phyloP scores from a whole-genome alignment of 352 stramenopile species.

The Pythium apleroticum region DNA sequence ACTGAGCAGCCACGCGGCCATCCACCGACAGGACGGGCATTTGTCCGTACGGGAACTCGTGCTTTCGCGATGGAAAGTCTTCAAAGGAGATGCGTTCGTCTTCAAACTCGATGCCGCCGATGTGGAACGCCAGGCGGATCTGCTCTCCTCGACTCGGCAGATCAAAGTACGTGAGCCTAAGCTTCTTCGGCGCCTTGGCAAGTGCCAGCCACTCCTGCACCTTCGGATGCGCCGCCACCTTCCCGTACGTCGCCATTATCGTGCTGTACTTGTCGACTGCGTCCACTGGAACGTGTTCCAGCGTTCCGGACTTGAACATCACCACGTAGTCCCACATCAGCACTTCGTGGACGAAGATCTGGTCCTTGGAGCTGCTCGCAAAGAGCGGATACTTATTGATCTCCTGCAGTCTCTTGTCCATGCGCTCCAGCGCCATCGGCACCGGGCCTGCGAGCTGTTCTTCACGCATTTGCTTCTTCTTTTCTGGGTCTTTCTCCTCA shows the following conservation, averaged over 20 bases:
- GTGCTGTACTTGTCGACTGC: constrained; percentile 16
- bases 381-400: neutral
- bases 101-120: constrained; percentile 35
- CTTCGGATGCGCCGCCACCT: neutral
- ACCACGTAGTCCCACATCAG: constrained; percentile 11
- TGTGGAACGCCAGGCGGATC: constrained; percentile 19
- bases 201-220: constrained; percentile 7
- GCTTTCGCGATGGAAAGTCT: constrained; percentile 16
- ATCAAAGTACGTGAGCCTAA: constrained; percentile 44
- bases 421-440: neutral
- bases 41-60: constrained; percentile 32
- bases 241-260: neutral
- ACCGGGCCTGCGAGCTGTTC: constrained; percentile 3
- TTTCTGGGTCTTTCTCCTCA: constrained; percentile 14
- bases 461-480: constrained; percentile 28
- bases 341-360: constrained; percentile 27
- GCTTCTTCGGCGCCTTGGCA: neutral
- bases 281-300: constrained; percentile 29
- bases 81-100: constrained; percentile 34
- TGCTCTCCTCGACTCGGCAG: constrained; percentile 27
- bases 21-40: constrained; percentile 34
- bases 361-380: neutral
- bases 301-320: neutral
- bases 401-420: constrained; percentile 16
- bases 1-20: constrained; percentile 27